Evolutionary conservation across 2,329 filamentous ascomycete genomes (phyloP).

Genomic region (Ramularia collo-cygni): DNA sequence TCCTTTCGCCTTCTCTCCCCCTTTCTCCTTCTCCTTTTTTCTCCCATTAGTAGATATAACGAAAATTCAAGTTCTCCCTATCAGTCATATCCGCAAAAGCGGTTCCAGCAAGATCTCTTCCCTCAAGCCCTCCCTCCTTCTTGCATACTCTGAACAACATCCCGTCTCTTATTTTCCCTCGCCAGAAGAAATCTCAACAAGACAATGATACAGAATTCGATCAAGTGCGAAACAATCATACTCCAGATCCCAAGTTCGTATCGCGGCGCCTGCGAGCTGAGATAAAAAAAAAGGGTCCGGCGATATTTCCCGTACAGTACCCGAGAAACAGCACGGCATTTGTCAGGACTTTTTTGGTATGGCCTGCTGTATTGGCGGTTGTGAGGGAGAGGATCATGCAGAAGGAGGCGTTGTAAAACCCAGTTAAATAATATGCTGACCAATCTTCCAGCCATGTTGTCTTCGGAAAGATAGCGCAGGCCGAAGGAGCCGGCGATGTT

Average conservation of each 20-base stretch:
- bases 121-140: slow-evolving; percentile 40
- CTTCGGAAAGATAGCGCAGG: slow-evolving; percentile 46
- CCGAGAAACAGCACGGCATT: slow-evolving; percentile 55
- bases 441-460: slow-evolving; percentile 48
- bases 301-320: slow-evolving; percentile 47
- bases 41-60: slow-evolving; percentile 2
- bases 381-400: slow-evolving; percentile 45
- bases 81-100: slow-evolving; percentile 51
- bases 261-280: slow-evolving; percentile 44
- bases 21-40: too few species aligned
- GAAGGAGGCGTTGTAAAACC: slow-evolving; percentile 46
- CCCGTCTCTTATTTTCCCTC: slow-evolving; percentile 45
- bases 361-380: slow-evolving; percentile 47
- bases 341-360: slow-evolving; percentile 59
- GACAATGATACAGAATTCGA: slow-evolving; percentile 44
- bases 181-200: slow-evolving; percentile 42
- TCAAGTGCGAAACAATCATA: slow-evolving; percentile 49
- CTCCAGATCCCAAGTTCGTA: slow-evolving; percentile 50
- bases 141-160: slow-evolving; percentile 42
- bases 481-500: slow-evolving; percentile 55
- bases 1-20: too few species aligned
- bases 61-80: slow-evolving; percentile 9
- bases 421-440: slow-evolving; percentile 54
- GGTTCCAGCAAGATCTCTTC: slow-evolving; percentile 43
- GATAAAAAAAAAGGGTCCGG: slow-evolving; percentile 60